phyloP scores from a whole-genome alignment of 306 rosid species.

The Crotalaria pallida region DNA sequence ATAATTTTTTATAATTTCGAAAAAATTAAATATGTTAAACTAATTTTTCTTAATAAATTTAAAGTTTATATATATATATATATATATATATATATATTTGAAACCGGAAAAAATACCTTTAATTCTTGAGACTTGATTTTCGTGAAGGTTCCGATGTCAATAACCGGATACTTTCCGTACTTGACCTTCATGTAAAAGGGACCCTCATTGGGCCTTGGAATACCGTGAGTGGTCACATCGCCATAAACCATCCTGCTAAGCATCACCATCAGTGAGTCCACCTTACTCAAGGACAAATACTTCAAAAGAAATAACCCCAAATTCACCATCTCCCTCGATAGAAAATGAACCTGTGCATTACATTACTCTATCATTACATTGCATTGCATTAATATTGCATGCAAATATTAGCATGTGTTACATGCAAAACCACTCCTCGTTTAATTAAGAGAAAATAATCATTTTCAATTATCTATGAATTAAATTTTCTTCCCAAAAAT shows the following conservation, averaged over 20 bases:
- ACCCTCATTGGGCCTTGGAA: conserved; percentile 55
- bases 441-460: no score
- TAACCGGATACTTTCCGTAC: conserved; percentile 57
- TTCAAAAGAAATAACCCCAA: conserved; percentile 42
- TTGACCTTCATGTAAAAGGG: conserved; percentile 57
- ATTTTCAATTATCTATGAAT: no score
- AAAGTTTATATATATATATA: no score
- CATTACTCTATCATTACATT: no score
- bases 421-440: background rate
- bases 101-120: conserved; percentile 57
- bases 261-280: conserved; percentile 47
- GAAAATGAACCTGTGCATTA: conserved; percentile 43
- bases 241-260: conserved; percentile 50
- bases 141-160: conserved; percentile 42
- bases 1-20: no score
- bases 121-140: conserved; percentile 51
- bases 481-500: no score
- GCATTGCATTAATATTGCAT: no score
- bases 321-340: conserved; percentile 43
- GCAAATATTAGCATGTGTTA: background rate
- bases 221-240: conserved; percentile 43
- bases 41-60: no score
- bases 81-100: no score
- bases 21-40: no score
- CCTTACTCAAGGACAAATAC: conserved; percentile 34